A percentile compares a stretch with the other conserved stretches of the same genome.
These are phyloP conservation scores for Plasmodium blacklocki DNA, from an alignment of 169 alveolate species.

Conservation along the genomic window DNA sequence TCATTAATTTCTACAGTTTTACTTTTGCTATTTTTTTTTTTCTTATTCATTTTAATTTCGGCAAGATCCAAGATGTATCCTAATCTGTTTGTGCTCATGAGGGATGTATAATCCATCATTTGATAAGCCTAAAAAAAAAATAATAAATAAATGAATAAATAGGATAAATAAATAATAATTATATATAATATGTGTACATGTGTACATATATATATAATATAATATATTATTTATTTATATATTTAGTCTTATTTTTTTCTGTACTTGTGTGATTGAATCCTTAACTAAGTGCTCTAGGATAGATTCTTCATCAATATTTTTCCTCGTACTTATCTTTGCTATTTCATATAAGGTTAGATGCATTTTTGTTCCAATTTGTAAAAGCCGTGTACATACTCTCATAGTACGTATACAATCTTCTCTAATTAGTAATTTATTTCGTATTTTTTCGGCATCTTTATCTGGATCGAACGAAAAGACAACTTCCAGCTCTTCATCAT, in stretches of 20 bases:
- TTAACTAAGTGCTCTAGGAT: slow-evolving; percentile 86
- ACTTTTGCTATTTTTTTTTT: slow-evolving; percentile 26
- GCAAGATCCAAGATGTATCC: slow-evolving; percentile 79
- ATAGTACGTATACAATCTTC: slow-evolving; percentile 93
- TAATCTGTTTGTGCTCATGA: slow-evolving; percentile 78
- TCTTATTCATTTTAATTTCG: slow-evolving; percentile 63
- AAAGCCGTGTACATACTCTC: slow-evolving; percentile 90
- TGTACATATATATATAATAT: neutral
- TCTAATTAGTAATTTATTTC: slow-evolving; percentile 88
- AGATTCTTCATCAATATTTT: slow-evolving; percentile 90
- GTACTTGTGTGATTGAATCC: slow-evolving; percentile 81
- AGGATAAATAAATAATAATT: neutral
- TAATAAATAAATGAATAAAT: neutral
- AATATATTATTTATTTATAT: neutral
- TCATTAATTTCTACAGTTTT: slow-evolving; percentile 41
- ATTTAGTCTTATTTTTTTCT: neutral
- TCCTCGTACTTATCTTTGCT: slow-evolving; percentile 89
- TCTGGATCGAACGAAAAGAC: slow-evolving; percentile 91
- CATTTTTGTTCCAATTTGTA: slow-evolving; percentile 90
- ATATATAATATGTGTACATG: neutral
- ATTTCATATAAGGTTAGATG: slow-evolving; percentile 90
- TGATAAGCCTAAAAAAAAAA: slow-evolving; percentile 68
- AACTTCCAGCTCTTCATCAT: slow-evolving; percentile 85
- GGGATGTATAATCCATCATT: slow-evolving; percentile 80
- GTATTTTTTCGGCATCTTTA: slow-evolving; percentile 91